Conservation (phyloP, 768 basidiomycete genomes). For the Russula emetica region DNA sequence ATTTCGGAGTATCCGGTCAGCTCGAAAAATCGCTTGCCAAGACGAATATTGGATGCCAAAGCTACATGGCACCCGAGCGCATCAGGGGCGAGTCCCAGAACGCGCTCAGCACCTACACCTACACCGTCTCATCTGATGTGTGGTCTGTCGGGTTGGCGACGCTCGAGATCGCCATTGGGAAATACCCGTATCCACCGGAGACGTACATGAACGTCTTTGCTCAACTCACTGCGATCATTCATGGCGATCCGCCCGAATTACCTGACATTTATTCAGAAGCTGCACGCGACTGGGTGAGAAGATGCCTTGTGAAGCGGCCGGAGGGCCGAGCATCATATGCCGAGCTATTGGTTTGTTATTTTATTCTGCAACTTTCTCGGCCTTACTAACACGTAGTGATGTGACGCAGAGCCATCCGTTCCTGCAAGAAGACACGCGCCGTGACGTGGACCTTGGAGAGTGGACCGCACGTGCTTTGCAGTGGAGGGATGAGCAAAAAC, state of each 20-base stretch:
- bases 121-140: conserved; percentile 95
- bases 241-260: conserved; percentile 86
- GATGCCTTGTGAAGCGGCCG: conserved; percentile 80
- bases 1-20: conserved; percentile 98
- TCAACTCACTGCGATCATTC: conserved; percentile 93
- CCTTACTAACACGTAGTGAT: not conserved
- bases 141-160: conserved; percentile 95
- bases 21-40: conserved; percentile 94
- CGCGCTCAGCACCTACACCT: conserved; percentile 84
- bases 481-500: conserved; percentile 29
- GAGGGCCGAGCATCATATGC: conserved; percentile 75
- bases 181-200: conserved; percentile 96
- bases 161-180: conserved; percentile 85
- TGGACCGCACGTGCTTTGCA: conserved; percentile 65
- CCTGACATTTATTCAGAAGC: conserved; percentile 64
- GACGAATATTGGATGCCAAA: conserved; percentile 98
- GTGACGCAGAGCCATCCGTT: conserved; percentile 67
- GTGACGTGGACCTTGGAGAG: conserved; percentile 75
- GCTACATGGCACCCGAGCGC: conserved; percentile 98
- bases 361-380: not conserved
- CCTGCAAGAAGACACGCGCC: conserved; percentile 53
- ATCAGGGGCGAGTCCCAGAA: conserved; percentile 92
- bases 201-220: conserved; percentile 97
- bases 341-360: conserved; percentile 56
- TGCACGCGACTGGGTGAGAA: conserved; percentile 78